Evolutionary conservation across 2,329 filamentous ascomycete species (phyloP).

Genomic region (Tolypocladium amazonense): DNA sequence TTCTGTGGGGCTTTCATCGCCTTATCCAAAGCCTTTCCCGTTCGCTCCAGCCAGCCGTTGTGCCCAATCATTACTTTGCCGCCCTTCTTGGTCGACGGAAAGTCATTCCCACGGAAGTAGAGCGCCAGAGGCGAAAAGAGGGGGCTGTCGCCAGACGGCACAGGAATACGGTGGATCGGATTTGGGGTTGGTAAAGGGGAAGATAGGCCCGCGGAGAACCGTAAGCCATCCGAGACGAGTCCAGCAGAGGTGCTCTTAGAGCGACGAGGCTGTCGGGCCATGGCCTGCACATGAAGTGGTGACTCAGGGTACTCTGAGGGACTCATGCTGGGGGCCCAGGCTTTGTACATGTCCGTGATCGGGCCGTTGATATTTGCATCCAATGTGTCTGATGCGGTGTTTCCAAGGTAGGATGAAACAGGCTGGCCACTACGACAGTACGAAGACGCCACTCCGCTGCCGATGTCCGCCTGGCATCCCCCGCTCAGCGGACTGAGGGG

Average conservation of each 20-base stretch:
- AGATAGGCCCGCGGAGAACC: background rate
- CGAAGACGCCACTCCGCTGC: background rate
- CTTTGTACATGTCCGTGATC: slow-evolving; percentile 11
- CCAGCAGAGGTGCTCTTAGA: slow-evolving; percentile 19
- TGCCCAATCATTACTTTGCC: slow-evolving; percentile 43
- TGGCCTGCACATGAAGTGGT: slow-evolving; percentile 4
- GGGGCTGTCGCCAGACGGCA: slow-evolving; percentile 7
- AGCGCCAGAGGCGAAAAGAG: slow-evolving; percentile 32
- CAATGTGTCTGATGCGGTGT: background rate
- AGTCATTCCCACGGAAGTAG: slow-evolving; percentile 28
- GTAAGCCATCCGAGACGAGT: background rate
- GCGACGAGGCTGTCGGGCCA: slow-evolving; percentile 11
- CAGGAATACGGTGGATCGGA: background rate
- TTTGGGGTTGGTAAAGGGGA: background rate
- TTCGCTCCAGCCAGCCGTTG: slow-evolving; percentile 46
- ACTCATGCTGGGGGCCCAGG: slow-evolving; percentile 9
- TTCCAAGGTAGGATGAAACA: background rate
- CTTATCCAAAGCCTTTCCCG: slow-evolving; percentile 11
- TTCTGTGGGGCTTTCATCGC: slow-evolving; percentile 20
- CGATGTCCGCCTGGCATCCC: background rate
- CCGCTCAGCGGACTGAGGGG: slow-evolving; percentile 11
- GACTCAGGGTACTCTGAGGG: slow-evolving; percentile 9
- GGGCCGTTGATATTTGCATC: slow-evolving; percentile 6
- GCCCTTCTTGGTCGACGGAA: slow-evolving; percentile 26
- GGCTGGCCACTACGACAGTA: background rate